phyloP scores from a whole-genome alignment of 257 asterid genomes.

The Prunella vulgaris region DNA sequence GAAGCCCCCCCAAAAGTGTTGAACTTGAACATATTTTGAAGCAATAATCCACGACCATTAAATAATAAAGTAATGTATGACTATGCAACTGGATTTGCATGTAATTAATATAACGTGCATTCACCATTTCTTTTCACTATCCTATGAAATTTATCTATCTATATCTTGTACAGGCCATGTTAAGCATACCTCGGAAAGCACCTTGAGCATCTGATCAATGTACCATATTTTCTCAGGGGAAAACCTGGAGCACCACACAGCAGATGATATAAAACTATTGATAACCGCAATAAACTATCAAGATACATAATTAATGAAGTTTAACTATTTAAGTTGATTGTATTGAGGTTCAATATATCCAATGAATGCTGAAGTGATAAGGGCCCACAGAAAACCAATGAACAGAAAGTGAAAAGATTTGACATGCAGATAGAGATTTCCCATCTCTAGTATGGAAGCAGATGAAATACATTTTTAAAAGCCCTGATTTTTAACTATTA shows the following conservation, averaged over 20 bases:
- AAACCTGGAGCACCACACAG: conserved; percentile 57
- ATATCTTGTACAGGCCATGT: background rate
- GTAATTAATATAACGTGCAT: background rate
- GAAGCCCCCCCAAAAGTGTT: background rate
- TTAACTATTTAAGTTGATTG: conserved; percentile 4
- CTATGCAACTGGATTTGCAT: background rate
- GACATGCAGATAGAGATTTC: background rate
- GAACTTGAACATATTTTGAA: background rate
- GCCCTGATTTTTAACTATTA: background rate
- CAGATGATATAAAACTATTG: conserved; percentile 28
- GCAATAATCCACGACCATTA: background rate
- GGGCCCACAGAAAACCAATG: conserved; percentile 9
- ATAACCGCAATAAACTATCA: conserved; percentile 20
- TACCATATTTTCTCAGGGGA: conserved; percentile 91
- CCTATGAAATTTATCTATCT: background rate
- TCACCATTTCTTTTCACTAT: background rate
- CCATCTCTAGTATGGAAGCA: background rate
- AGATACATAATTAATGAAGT: conserved; percentile 20
- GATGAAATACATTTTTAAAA: background rate
- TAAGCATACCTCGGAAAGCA: conserved; percentile 70
- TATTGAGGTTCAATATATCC: conserved; percentile 13
- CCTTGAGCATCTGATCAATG: conserved; percentile 92
- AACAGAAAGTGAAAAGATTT: conserved; percentile 6
- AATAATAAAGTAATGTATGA: background rate
- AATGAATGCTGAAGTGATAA: conserved; percentile 11